Evolutionary conservation across 169 alveolate species (phyloP), one percentile per base, ranked within the genome.

Genomic region (Eimeria praecox): DNA sequence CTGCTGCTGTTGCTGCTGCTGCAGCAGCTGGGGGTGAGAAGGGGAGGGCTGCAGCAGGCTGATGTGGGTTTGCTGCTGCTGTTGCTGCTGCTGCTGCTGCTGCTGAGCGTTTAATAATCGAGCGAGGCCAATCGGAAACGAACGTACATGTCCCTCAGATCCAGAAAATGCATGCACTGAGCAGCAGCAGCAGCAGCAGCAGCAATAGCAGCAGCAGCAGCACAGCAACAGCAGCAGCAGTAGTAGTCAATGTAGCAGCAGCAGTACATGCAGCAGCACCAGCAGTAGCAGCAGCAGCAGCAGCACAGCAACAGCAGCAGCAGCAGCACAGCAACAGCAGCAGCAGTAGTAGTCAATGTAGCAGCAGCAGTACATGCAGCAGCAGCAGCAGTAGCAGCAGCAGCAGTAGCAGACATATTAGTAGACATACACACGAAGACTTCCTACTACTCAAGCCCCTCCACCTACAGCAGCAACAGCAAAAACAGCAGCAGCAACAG

Each of bases 81-180:
- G 87, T n/a, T 20, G 62, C 14, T 77, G 87, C n/a, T 59, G 69
- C 69, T 59, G 69, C 69, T 59, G 87, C 56, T 9, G 87, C 59
- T 20, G 62, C 14, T 77, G 87, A 16, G 62, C 27, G 38, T 40
- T 35, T 35, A 77, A 62, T 20, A 77, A 62, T 12, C 87, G 87
- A 5, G 64, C 62, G 59, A 77, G 9, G 3, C 54, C 87, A 33
- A 77, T 27, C 14, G 87, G 87, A 40, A 77, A 77, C 12, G 27
- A 0, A 44, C 42, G 14, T 14, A 33, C 27, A 77, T 77, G 87
- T 14, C 16, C 33, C 59, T 40, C 87, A 3, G 35, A 24, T 2
- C 64, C 87, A 2, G 87, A 40, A 18, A 35, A 44, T n/a, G 52
- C 18, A 71, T 71, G 16, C 18, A 40, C 83, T 71, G 22, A 30